Evolutionary conservation across 495 filamentous ascomycete genomes (phyloP).

Genomic region (Penicillium diatomitis): DNA sequence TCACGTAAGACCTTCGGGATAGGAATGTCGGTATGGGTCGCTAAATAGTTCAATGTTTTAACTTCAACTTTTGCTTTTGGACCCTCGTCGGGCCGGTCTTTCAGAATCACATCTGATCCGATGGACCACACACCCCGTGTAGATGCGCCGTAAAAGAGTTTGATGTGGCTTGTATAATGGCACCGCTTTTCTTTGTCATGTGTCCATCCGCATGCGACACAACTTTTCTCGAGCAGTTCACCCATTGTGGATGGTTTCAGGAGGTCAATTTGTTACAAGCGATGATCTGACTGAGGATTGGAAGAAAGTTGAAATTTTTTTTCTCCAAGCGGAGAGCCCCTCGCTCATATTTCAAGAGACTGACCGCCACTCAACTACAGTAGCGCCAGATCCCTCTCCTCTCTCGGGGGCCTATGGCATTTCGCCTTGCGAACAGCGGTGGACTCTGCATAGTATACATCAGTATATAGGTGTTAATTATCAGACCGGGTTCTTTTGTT

Average conservation of each 20-base stretch:
- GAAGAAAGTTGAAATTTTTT: background rate
- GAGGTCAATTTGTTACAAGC: background rate
- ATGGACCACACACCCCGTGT: constrained; percentile 21
- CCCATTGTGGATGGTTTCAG: background rate
- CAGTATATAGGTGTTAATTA: no score
- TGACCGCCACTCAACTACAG: background rate
- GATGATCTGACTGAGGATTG: background rate
- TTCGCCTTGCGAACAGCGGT: background rate
- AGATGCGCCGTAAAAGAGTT: constrained; percentile 21
- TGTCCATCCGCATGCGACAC: constrained; percentile 8
- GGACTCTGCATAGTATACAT: background rate
- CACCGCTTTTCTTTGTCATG: constrained; percentile 4
- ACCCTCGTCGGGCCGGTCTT: constrained; percentile 23
- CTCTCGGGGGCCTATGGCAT: background rate
- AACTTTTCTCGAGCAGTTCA: constrained; percentile 1
- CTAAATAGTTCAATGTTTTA: constrained; percentile 13
- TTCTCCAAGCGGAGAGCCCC: constrained; percentile 1
- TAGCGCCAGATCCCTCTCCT: background rate
- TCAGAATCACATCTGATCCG: constrained; percentile 26
- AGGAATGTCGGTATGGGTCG: constrained; percentile 17
- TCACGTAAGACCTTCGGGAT: constrained; percentile 20
- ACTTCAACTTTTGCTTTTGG: constrained; percentile 21
- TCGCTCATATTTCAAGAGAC: background rate
- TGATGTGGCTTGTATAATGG: constrained; percentile 10
- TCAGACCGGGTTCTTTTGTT: no score